Evolutionary conservation across 768 basidiomycete species (phyloP).

Genomic region (Fomitopsis pulvina): DNA sequence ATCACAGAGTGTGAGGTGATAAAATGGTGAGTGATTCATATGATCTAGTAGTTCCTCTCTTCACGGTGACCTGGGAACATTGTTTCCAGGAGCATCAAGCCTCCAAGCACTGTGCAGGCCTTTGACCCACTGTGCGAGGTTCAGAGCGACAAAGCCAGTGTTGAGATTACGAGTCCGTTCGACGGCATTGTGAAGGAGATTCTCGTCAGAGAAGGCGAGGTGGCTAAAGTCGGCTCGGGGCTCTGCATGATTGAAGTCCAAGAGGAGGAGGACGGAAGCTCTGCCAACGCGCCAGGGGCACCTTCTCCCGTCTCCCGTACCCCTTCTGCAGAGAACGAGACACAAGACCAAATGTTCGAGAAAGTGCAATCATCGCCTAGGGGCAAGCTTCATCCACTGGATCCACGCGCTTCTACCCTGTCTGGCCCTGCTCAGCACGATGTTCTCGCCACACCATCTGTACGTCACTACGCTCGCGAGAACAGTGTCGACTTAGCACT

Average conservation of each 20-base stretch:
- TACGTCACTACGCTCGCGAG: conserved; percentile 70
- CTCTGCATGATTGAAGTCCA: conserved; percentile 81
- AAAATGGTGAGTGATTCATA: conserved; percentile 44
- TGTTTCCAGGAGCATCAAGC: conserved; percentile 53
- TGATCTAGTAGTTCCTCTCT: not conserved
- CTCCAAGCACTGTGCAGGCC: conserved; percentile 40
- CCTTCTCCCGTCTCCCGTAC: conserved; percentile 3
- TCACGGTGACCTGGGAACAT: not conserved
- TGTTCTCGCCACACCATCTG: conserved; percentile 68
- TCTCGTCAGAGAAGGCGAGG: conserved; percentile 72
- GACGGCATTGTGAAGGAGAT: conserved; percentile 70
- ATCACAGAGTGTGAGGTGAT: conserved; percentile 90
- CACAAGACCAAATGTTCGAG: conserved; percentile 2
- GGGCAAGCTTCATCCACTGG: conserved; percentile 50
- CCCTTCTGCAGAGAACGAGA: not conserved
- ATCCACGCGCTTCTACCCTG: conserved; percentile 38
- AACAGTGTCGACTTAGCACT: conserved; percentile 51
- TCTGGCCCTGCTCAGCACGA: conserved; percentile 18
- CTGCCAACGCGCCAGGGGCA: not conserved
- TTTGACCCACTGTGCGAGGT: conserved; percentile 81
- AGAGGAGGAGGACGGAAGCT: conserved; percentile 34
- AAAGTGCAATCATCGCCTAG: conserved; percentile 1
- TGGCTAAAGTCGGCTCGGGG: conserved; percentile 76
- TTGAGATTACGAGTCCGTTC: conserved; percentile 85
- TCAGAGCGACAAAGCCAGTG: conserved; percentile 86